Conservation (phyloP, 1,284 basidiomycete genomes). For the Irpex rosettiformis region DNA sequence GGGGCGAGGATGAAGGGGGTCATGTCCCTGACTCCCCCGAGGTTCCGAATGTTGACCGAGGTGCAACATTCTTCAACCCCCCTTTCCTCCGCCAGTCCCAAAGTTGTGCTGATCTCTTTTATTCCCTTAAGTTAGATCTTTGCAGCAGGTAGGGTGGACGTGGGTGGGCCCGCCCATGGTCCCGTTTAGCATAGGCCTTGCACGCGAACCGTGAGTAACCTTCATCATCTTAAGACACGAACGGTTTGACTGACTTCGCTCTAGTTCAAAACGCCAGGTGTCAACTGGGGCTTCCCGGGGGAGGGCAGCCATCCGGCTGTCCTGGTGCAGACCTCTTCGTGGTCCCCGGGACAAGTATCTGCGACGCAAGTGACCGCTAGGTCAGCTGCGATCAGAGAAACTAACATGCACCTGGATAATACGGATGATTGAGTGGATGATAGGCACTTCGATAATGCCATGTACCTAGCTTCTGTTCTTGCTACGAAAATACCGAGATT, state of each 20-base stretch:
- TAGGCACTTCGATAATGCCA: neutral
- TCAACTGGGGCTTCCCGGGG: constrained; percentile 6
- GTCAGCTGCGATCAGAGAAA: constrained; percentile 2
- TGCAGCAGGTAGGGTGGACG: neutral
- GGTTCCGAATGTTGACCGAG: neutral
- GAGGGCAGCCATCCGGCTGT: constrained; percentile 1
- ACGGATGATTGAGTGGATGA: neutral
- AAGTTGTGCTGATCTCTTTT: neutral
- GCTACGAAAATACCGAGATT: too few relatives aligned
- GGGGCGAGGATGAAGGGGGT: neutral
- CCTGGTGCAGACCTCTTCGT: constrained; percentile 12
- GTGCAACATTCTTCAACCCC: neutral
- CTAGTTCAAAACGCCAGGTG: neutral
- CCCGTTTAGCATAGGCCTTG: neutral
- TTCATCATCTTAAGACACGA: neutral
- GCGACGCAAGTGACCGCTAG: neutral
- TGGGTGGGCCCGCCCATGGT: neutral
- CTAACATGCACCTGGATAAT: constrained; percentile 6
- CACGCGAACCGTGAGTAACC: neutral
- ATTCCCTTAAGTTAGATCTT: neutral
- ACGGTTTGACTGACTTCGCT: neutral
- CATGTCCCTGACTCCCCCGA: neutral
- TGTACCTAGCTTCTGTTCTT: too few relatives aligned
- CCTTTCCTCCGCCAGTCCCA: neutral
- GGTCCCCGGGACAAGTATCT: constrained; percentile 11